Evolutionary conservation across 1,139 yeast genomes (phyloP).

Genomic region (Blastobotrys apis): DNA sequence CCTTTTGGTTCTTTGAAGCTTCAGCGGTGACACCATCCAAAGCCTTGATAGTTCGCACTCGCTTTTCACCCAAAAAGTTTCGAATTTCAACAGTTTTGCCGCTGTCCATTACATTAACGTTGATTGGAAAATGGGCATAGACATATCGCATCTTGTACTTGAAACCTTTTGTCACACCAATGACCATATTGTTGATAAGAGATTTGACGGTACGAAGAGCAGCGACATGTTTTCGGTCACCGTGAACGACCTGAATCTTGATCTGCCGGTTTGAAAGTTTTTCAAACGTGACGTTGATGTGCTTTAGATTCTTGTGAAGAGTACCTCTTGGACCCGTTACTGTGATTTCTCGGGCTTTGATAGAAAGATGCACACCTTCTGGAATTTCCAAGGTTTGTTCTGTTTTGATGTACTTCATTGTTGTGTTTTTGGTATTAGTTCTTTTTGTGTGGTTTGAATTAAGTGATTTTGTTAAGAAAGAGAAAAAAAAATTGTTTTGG

Average conservation of each 20-base stretch:
- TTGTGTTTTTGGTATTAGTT: slow-evolving; percentile 7
- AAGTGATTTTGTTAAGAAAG: slow-evolving; percentile 73
- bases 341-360: slow-evolving; percentile 85
- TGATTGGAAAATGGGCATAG: slow-evolving; percentile 99
- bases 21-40: slow-evolving; percentile 91
- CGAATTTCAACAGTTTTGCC: slow-evolving; percentile 85
- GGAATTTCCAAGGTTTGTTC: slow-evolving; percentile 91
- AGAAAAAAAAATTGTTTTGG: background rate
- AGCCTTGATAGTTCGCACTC: slow-evolving; percentile 80
- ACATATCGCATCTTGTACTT: slow-evolving; percentile 99
- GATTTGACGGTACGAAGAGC: slow-evolving; percentile 98
- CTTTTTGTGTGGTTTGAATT: slow-evolving; percentile 92
- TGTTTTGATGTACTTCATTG: slow-evolving; percentile 92
- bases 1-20: slow-evolving; percentile 82
- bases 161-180: slow-evolving; percentile 99
- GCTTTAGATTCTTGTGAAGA: slow-evolving; percentile 85
- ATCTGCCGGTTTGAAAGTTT: slow-evolving; percentile 69
- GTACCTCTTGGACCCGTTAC: slow-evolving; percentile 99
- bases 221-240: slow-evolving; percentile 99
- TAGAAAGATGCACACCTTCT: slow-evolving; percentile 86
- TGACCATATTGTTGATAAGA: slow-evolving; percentile 86
- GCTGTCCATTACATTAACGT: slow-evolving; percentile 87
- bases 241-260: slow-evolving; percentile 93
- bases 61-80: slow-evolving; percentile 98
- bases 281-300: slow-evolving; percentile 87